Conservation (phyloP, 2,329 filamentous ascomycete genomes). For the Furcasterigmium furcatum region DNA sequence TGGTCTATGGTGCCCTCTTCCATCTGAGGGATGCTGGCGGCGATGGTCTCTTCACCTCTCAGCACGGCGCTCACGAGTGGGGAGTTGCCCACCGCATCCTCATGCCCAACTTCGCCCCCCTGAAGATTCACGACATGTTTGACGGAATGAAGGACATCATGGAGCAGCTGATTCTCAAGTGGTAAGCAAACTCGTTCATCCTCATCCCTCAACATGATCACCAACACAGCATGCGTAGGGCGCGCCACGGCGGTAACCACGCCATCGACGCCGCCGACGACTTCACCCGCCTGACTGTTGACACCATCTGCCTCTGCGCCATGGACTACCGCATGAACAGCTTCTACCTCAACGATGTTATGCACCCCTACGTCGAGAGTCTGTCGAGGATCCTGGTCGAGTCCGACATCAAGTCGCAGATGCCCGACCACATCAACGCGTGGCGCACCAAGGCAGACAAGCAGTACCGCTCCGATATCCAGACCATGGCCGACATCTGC, state of each 20-base stretch:
- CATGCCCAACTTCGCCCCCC: constrained; percentile 65
- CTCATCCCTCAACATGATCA: too few species aligned
- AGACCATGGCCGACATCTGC: constrained; percentile 38
- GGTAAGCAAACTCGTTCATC: constrained; percentile 57
- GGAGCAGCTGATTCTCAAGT: constrained; percentile 63
- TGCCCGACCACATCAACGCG: constrained; percentile 28
- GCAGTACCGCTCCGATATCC: constrained; percentile 36
- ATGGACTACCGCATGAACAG: constrained; percentile 61
- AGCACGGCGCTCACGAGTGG: constrained; percentile 42
- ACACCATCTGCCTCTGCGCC: constrained; percentile 58
- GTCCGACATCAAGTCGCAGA: constrained; percentile 40
- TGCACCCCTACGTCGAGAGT: constrained; percentile 65
- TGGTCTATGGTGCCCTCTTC: neutral
- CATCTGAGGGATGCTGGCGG: neutral
- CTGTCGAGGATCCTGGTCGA: constrained; percentile 64
- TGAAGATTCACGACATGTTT: constrained; percentile 67
- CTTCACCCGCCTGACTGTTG: constrained; percentile 60
- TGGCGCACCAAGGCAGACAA: constrained; percentile 32
- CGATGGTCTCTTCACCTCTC: constrained; percentile 1
- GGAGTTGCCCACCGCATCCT: constrained; percentile 62
- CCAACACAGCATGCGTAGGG: too few species aligned
- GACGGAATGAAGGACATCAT: constrained; percentile 67
- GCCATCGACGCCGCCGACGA: constrained; percentile 52
- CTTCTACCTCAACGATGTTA: constrained; percentile 51
- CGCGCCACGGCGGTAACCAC: constrained; percentile 32